phyloP scores from a whole-genome alignment of 108 stramenopile species.

The Epithemia pelagica region DNA sequence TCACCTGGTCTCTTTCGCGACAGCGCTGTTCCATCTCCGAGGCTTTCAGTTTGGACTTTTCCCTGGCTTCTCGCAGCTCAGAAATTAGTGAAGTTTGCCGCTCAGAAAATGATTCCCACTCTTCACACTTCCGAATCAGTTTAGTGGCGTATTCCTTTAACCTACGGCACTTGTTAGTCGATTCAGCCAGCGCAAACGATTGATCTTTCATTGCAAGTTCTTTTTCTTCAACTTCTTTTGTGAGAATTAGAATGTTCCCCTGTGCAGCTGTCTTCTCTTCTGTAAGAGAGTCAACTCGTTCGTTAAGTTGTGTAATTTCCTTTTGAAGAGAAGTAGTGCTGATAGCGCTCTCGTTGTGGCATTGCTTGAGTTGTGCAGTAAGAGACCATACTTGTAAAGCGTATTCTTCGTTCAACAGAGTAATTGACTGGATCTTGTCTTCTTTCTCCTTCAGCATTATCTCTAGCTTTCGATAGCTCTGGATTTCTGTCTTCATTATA shows the following conservation, averaged over 20 bases:
- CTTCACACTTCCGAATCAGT: conserved; percentile 37
- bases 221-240: neutral
- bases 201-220: neutral
- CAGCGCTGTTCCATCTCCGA: conserved; percentile 18
- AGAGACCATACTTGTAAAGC: neutral
- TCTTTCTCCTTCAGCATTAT: neutral
- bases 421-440: neutral
- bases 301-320: neutral
- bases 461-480: neutral
- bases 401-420: neutral
- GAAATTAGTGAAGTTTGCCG: conserved; percentile 24
- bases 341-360: neutral
- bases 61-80: conserved; percentile 20
- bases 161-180: conserved; percentile 23
- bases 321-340: neutral
- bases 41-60: conserved; percentile 20
- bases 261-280: neutral
- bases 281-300: neutral
- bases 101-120: conserved; percentile 42
- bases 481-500: neutral
- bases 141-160: conserved; percentile 41
- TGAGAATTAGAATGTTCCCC: neutral
- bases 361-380: neutral
- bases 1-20: conserved; percentile 15
- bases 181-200: conserved; percentile 1